phyloP scores from a whole-genome alignment of 345 rosid genomes.

The Atalantia buxifolia region DNA sequence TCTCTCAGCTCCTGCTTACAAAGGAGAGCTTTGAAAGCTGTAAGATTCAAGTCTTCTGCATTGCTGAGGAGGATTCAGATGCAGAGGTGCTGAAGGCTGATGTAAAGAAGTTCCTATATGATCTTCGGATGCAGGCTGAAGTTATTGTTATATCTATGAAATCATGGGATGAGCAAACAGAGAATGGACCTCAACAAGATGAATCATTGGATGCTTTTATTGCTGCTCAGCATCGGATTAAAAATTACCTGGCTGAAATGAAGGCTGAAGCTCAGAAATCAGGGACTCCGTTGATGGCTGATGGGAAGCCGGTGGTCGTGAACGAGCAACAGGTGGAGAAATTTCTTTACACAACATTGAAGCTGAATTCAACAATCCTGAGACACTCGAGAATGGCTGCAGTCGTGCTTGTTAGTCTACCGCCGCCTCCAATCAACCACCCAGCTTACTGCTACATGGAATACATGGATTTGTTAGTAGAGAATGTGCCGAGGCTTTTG shows the following conservation, averaged over 20 bases:
- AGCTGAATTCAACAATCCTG: slow-evolving; percentile 78
- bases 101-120: slow-evolving; percentile 90
- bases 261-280: slow-evolving; percentile 38
- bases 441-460: slow-evolving; percentile 98
- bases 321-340: slow-evolving; percentile 81
- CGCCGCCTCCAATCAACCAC: slow-evolving; percentile 69
- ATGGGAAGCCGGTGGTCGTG: slow-evolving; percentile 77
- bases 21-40: slow-evolving; percentile 98
- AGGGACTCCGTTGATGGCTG: slow-evolving; percentile 56
- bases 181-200: slow-evolving; percentile 64
- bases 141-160: slow-evolving; percentile 92
- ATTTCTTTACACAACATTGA: slow-evolving; percentile 76
- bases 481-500: slow-evolving; percentile 89
- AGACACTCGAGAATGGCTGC: slow-evolving; percentile 88
- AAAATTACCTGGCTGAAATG: slow-evolving; percentile 63
- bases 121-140: slow-evolving; percentile 99
- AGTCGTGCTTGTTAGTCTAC: slow-evolving; percentile 86
- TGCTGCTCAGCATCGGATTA: slow-evolving; percentile 71
- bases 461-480: slow-evolving; percentile 95
- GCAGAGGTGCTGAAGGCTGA: slow-evolving; percentile 95
- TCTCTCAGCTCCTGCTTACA: slow-evolving; percentile 97
- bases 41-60: slow-evolving; percentile 97
- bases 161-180: slow-evolving; percentile 77
- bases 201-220: slow-evolving; percentile 74
- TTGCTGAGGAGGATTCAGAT: slow-evolving; percentile 95